Conservation (phyloP, 2,329 filamentous ascomycete genomes). For the Drechslera avenae region DNA sequence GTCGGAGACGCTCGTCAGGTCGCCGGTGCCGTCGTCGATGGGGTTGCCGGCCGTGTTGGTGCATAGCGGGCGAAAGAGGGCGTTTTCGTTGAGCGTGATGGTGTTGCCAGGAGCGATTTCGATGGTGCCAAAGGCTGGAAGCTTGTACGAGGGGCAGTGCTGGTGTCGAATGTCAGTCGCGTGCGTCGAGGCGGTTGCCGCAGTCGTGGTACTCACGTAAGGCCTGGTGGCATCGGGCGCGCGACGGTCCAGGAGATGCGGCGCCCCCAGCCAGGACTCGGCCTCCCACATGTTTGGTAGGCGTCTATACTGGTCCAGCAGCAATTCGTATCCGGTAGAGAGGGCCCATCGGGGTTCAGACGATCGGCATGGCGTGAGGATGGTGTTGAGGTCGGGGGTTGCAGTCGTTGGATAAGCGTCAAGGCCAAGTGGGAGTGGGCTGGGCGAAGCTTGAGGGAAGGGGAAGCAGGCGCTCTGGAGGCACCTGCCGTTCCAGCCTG, state of each 20-base stretch:
- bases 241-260: slow-evolving; percentile 28
- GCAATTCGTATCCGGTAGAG: slow-evolving; percentile 28
- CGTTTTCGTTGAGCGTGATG: slow-evolving; percentile 64
- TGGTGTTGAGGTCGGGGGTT: slow-evolving; percentile 13
- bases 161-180: slow-evolving; percentile 40
- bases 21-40: slow-evolving; percentile 46
- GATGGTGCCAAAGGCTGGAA: slow-evolving; percentile 64
- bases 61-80: slow-evolving; percentile 65
- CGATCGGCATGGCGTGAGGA: slow-evolving; percentile 22
- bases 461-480: slow-evolving; percentile 17
- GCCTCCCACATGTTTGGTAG: slow-evolving; percentile 39
- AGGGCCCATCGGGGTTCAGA: slow-evolving; percentile 38
- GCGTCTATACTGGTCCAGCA: slow-evolving; percentile 45
- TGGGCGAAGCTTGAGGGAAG: slow-evolving; percentile 19
- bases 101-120: slow-evolving; percentile 59
- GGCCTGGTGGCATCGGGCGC: slow-evolving; percentile 34
- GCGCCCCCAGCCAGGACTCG: slow-evolving; percentile 31
- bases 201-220: slow-evolving; percentile 35
- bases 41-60: slow-evolving; percentile 43
- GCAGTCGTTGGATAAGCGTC: slow-evolving; percentile 26
- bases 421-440: slow-evolving; percentile 34
- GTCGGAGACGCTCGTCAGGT: slow-evolving; percentile 62
- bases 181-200: slow-evolving; percentile 1
- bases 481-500: slow-evolving; percentile 18
- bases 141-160: slow-evolving; percentile 66